Evolutionary conservation across 352 stramenopile genomes (phyloP).

Genomic region (Globisporangium okanoganense): DNA sequence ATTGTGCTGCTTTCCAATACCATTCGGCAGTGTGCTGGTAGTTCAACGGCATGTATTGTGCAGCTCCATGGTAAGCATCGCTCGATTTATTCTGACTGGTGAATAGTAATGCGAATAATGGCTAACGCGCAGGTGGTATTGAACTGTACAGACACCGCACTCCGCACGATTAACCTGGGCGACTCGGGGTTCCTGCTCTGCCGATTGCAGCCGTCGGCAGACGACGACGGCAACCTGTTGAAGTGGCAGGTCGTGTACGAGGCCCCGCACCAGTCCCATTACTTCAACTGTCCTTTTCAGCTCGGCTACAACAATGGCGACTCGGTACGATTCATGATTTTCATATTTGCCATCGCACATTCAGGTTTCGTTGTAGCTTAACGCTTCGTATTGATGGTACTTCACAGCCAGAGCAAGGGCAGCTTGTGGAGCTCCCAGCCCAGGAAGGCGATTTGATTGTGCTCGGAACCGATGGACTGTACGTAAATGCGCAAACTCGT

Average conservation of each 20-base stretch:
- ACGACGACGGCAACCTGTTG: constrained; percentile 12
- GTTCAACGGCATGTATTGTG: constrained; percentile 83
- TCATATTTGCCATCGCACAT: not conserved
- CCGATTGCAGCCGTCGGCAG: constrained; percentile 40
- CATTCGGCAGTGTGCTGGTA: constrained; percentile 54
- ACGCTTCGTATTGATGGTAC: constrained; percentile 3
- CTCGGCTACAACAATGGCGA: constrained; percentile 90
- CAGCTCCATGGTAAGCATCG: constrained; percentile 55
- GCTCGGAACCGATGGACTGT: constrained; percentile 93
- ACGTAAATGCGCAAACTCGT: constrained; percentile 28
- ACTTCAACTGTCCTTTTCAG: constrained; percentile 97
- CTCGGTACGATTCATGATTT: constrained; percentile 32
- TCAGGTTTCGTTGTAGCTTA: not conserved
- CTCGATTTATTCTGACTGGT: not conserved
- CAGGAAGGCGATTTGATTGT: constrained; percentile 90
- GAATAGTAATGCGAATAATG: not conserved
- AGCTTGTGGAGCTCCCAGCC: constrained; percentile 82
- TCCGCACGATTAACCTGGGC: constrained; percentile 91
- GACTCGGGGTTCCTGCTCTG: constrained; percentile 94
- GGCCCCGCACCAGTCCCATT: constrained; percentile 91
- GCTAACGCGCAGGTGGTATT: not conserved
- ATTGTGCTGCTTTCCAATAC: not conserved
- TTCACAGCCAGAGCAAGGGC: constrained; percentile 83
- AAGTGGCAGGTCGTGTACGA: constrained; percentile 86
- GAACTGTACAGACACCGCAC: constrained; percentile 26